Percentiles rank a stretch among this genome's conserved stretches.
These are phyloP conservation scores for Sporothrix sp. DNA, from an alignment of 2,329 filamentous ascomycete species.

Conservation along the genomic window DNA sequence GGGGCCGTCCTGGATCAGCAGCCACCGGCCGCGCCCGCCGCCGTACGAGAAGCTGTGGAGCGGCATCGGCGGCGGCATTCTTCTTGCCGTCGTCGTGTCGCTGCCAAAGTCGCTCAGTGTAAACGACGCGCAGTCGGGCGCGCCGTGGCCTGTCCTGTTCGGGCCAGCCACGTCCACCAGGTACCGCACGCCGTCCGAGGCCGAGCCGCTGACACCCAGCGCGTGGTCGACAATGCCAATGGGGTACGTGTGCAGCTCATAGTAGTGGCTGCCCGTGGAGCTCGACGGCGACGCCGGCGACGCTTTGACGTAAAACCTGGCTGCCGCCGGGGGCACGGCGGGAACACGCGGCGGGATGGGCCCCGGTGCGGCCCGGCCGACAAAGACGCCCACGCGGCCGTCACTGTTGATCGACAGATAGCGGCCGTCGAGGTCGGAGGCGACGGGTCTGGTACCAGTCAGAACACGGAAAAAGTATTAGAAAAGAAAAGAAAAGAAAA, in stretches of 20 bases:
- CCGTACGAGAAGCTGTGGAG: conserved; percentile 16
- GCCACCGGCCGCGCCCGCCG: conserved; percentile 23
- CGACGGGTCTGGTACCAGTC: neutral
- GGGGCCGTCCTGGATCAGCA: conserved; percentile 24
- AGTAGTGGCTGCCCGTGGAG: conserved; percentile 16
- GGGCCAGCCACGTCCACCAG: conserved; percentile 28
- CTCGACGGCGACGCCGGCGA: neutral
- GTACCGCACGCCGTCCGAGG: conserved; percentile 21
- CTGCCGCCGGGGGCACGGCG: conserved; percentile 14
- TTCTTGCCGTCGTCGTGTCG: neutral
- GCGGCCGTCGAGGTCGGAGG: conserved; percentile 23
- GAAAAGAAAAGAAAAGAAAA: neutral
- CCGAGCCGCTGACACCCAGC: conserved; percentile 28
- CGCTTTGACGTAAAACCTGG: conserved; percentile 25
- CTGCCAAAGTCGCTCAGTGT: conserved; percentile 18
- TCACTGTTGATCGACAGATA: conserved; percentile 24
- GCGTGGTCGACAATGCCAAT: conserved; percentile 28
- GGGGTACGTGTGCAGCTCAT: conserved; percentile 30
- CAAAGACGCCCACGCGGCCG: conserved; percentile 25
- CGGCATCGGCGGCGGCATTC: neutral
- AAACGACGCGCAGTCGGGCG: conserved; percentile 29
- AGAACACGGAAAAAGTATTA: too few species aligned
- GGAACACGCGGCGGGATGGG: neutral
- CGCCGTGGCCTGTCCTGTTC: conserved; percentile 15
- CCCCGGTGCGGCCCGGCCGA: neutral